Evolutionary conservation across 305 asterid species (phyloP), one percentile per base, ranked within the genome.

Genomic region (Fraxinus nigra): DNA sequence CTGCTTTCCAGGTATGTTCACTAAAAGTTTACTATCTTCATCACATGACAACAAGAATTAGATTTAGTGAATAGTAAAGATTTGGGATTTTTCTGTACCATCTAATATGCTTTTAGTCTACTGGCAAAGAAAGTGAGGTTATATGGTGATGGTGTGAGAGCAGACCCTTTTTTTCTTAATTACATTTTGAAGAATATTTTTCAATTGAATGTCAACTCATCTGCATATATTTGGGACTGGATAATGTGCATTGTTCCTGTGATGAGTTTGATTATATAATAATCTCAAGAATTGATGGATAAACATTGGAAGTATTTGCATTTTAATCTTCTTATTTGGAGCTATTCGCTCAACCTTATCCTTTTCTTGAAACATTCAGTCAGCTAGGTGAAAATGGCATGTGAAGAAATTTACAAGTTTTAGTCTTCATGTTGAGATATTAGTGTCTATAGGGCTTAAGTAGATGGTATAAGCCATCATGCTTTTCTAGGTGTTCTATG

Each of bases 1-100:
- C 98, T 86, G 98, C 96, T 72, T 93, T 97, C 86, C 99, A 94
- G 98, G 99, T 97, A n/a, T n/a, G 89, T 86, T 78, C 69, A 9
- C 59, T 46, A 7, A 67, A 65, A 40, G 65, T 80, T 51, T 63
- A 73, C 78, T 18, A 13, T 56, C 32, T 32, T 56, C 78, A 70
- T 69, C 34, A 34, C 79, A 32, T 82, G 26, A 79, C 83, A 14
- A 79, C 43, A 61, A 56, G 76, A 82, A 13, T 56, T 56, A 51
- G 20, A 51, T 73, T 51, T 51, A 51, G 46, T 43, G 76, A 67
- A 32, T 37, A 59, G 72, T 69, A 24, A 72, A 80, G 4, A 7
- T 22, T 32, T 22, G 34, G n/a, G 79, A 46, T 56, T 20, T 80
- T 28, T 82, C 48, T 34, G 40, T 75, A 43, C 69, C 81, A 38